Evolutionary conservation across 768 basidiomycete genomes (phyloP), one percentile per base, ranked within the genome.

Genomic region (Lyophyllum semitale): DNA sequence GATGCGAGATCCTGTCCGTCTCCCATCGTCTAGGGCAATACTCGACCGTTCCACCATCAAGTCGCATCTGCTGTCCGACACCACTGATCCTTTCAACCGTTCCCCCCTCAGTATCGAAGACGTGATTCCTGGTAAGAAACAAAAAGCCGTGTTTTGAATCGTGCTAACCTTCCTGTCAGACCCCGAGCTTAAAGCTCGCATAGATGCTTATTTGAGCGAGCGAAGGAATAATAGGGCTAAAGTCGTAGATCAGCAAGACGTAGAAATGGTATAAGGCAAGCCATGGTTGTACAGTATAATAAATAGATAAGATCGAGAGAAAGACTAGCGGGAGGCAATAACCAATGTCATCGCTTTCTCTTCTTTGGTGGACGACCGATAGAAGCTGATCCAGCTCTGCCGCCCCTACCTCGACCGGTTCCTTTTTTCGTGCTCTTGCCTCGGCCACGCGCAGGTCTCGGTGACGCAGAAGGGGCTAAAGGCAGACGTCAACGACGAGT

Each of bases 61-160:
- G 64, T 90, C 94, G 1, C 95, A 97, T 69, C 74, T 98, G 32
- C 76, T 99, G 18, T 96, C 94, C 0, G 95, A 97, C 63, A 72
- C 87, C 17, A 91, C 85, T 50, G 97, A 99, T 71, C 97, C 97
- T 1, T 99, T 98, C 82, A 99, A 98, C 71, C 88, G 97, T 26
- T 75, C 79, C 30, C 93, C 96, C 1, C 76, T 97, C 25, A 70
- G 76, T 9, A 84, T 95, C 59, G 89, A 89, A 51, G 90, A 95
- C 11, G 87, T 95, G 13, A 68, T 86, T 54, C 83, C 92, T 25
- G 73, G 95, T 93, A 63, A 60, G 85, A 47, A 37, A 44, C 8
- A 32, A 4, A 20, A 37, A 44, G 54, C 62, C 40, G 66, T 57
- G 12, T 45, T 49, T n/a, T 30, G 40, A 30, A 58, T 55, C 27